phyloP scores from a whole-genome alignment of 2,329 filamentous ascomycete genomes.

The Pleurostoma richardsiae region DNA sequence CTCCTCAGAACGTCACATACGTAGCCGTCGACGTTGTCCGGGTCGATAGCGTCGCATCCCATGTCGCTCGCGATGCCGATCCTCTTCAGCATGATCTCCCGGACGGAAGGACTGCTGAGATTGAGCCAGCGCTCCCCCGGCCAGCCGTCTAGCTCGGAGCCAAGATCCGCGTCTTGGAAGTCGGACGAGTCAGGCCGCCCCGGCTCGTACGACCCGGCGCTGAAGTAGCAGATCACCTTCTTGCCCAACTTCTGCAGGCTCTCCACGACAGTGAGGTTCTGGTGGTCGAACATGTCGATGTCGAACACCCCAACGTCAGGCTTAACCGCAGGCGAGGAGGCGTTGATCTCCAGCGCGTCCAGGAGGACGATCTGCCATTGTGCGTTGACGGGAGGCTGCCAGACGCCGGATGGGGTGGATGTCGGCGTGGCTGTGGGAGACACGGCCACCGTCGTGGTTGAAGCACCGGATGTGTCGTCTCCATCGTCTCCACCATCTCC shows the following conservation, averaged over 20 bases:
- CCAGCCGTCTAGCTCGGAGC: constrained; percentile 58
- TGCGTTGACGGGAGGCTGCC: constrained; percentile 46
- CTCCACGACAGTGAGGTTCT: constrained; percentile 33
- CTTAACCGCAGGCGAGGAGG: constrained; percentile 28
- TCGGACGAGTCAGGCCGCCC: constrained; percentile 52
- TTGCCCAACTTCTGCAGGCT: constrained; percentile 44
- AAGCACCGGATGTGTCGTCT: constrained; percentile 9
- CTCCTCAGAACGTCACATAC: constrained; percentile 23
- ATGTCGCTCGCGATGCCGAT: constrained; percentile 55
- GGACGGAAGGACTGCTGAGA: constrained; percentile 50
- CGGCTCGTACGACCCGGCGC: constrained; percentile 63
- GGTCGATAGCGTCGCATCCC: constrained; percentile 65
- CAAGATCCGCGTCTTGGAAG: constrained; percentile 52
- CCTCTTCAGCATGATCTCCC: constrained; percentile 57
- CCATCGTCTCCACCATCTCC: constrained; percentile 10
- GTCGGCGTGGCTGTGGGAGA: constrained; percentile 15
- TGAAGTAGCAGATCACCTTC: constrained; percentile 72
- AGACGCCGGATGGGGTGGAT: constrained; percentile 23
- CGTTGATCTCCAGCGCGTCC: constrained; percentile 29
- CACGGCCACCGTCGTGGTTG: constrained; percentile 1
- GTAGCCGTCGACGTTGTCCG: constrained; percentile 67
- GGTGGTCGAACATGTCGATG: constrained; percentile 54
- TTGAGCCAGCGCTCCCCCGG: constrained; percentile 63
- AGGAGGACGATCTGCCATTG: constrained; percentile 60
- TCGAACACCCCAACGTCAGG: constrained; percentile 55